Percentiles rank a stretch among this genome's conserved stretches.
These are phyloP conservation scores for Globisporangium canariense DNA, from an alignment of 352 stramenopile genomes.

Conservation along the genomic window DNA sequence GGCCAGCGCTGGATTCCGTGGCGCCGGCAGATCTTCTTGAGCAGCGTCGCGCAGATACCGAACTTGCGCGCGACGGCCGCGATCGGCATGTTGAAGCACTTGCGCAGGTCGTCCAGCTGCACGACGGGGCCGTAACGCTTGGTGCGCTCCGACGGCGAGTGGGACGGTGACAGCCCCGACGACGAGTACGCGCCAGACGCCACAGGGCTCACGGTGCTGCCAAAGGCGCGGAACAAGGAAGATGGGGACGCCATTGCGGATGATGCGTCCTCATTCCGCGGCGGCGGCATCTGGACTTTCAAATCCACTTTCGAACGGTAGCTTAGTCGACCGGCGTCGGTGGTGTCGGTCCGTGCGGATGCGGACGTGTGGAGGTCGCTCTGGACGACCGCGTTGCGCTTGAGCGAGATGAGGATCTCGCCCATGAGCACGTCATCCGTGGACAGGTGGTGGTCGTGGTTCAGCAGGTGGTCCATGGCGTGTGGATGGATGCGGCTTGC, in stretches of 20 bases:
- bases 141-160: slow-evolving; percentile 33
- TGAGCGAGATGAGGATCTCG: slow-evolving; percentile 80
- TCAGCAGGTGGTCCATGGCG: slow-evolving; percentile 6
- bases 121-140: slow-evolving; percentile 71
- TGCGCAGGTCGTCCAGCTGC: slow-evolving; percentile 66
- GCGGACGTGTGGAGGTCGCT: slow-evolving; percentile 4
- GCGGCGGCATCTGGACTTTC: slow-evolving; percentile 34
- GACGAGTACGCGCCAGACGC: slow-evolving; percentile 29
- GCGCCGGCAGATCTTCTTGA: slow-evolving; percentile 84
- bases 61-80: slow-evolving; percentile 76
- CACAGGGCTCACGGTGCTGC: slow-evolving; percentile 45
- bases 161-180: slow-evolving; percentile 12
- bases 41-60: slow-evolving; percentile 79
- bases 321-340: slow-evolving; percentile 1
- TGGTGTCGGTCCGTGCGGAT: slow-evolving; percentile 5
- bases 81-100: slow-evolving; percentile 86
- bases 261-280: slow-evolving; percentile 14
- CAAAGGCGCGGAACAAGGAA: neutral
- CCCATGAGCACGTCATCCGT: slow-evolving; percentile 68
- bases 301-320: slow-evolving; percentile 53
- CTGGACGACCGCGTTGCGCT: slow-evolving; percentile 34
- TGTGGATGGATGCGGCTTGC: neutral
- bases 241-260: slow-evolving; percentile 25
- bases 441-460: slow-evolving; percentile 25
- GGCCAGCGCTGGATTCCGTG: slow-evolving; percentile 83